Evolutionary conservation across 2,329 filamentous ascomycete species (phyloP).

Genomic region (Fusarium penzigii): DNA sequence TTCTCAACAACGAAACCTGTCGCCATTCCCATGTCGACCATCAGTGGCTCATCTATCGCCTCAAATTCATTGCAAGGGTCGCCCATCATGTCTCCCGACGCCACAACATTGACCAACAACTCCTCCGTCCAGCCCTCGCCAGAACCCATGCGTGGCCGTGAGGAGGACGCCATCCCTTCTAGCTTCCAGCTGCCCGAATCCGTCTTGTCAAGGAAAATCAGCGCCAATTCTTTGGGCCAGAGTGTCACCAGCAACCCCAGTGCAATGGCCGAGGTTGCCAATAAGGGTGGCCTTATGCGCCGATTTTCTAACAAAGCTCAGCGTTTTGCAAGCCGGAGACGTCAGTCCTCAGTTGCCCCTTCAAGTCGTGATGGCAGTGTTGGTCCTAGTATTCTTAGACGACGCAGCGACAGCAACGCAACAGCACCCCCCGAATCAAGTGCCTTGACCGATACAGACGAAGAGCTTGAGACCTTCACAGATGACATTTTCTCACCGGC

Average conservation of each 20-base stretch:
- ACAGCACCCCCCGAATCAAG: constrained; percentile 57
- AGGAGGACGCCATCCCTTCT: constrained; percentile 51
- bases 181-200: constrained; percentile 74
- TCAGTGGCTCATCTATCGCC: constrained; percentile 57
- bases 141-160: constrained; percentile 58
- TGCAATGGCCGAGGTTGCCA: constrained; percentile 51
- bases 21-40: constrained; percentile 50
- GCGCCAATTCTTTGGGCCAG: constrained; percentile 65
- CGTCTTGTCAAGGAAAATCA: constrained; percentile 61
- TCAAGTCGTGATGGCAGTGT: constrained; percentile 84
- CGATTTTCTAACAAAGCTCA: constrained; percentile 80
- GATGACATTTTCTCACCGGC: constrained; percentile 38
- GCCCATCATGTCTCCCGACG: constrained; percentile 58
- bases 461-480: constrained; percentile 45
- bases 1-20: constrained; percentile 38
- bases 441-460: constrained; percentile 51
- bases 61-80: constrained; percentile 58
- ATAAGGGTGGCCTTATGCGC: constrained; percentile 67
- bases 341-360: constrained; percentile 75
- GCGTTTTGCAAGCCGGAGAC: constrained; percentile 66
- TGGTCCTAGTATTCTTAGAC: constrained; percentile 83
- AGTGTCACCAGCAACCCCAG: constrained; percentile 57
- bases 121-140: constrained; percentile 69
- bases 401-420: constrained; percentile 86
- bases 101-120: constrained; percentile 54